Conservation (phyloP, 305 asterid species). For the Salvia sclarea region DNA sequence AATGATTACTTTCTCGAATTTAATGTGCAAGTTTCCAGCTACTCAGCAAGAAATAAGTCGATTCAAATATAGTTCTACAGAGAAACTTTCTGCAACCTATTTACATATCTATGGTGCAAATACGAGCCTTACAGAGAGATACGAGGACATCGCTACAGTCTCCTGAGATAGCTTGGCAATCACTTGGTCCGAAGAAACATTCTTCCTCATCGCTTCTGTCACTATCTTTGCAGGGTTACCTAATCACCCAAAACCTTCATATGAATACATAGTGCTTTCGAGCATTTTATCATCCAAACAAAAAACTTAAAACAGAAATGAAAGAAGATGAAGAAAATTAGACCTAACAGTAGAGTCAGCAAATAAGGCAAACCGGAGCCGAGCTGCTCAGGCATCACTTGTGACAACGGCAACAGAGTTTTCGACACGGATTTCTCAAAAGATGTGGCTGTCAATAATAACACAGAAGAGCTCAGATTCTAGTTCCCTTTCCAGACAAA, state of each 20-base stretch:
- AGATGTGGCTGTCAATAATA: slow-evolving; percentile 61
- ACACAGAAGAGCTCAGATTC: slow-evolving; percentile 14
- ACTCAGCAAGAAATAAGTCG: background rate
- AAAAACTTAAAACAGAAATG: background rate
- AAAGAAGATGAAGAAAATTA: slow-evolving; percentile 16
- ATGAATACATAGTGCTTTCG: background rate
- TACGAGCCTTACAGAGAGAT: slow-evolving; percentile 59
- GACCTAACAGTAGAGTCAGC: slow-evolving; percentile 60
- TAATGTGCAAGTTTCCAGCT: slow-evolving; percentile 8
- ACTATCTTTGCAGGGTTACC: slow-evolving; percentile 60
- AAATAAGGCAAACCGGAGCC: slow-evolving; percentile 46
- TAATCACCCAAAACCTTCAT: slow-evolving; percentile 24
- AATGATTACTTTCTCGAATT: slow-evolving; percentile 41
- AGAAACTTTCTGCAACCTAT: slow-evolving; percentile 1
- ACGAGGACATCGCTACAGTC: slow-evolving; percentile 52
- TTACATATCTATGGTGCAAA: background rate
- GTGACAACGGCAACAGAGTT: slow-evolving; percentile 43
- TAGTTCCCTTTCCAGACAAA: slow-evolving; percentile 11
- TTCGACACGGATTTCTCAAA: slow-evolving; percentile 44
- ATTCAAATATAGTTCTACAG: background rate
- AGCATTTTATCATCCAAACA: background rate
- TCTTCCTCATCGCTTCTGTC: slow-evolving; percentile 43
- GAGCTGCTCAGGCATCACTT: slow-evolving; percentile 55
- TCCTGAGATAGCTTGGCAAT: slow-evolving; percentile 50
- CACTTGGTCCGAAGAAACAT: slow-evolving; percentile 48